Evolutionary conservation across 1,284 basidiomycete genomes (phyloP).

Genomic region (Pascua guehoae): DNA sequence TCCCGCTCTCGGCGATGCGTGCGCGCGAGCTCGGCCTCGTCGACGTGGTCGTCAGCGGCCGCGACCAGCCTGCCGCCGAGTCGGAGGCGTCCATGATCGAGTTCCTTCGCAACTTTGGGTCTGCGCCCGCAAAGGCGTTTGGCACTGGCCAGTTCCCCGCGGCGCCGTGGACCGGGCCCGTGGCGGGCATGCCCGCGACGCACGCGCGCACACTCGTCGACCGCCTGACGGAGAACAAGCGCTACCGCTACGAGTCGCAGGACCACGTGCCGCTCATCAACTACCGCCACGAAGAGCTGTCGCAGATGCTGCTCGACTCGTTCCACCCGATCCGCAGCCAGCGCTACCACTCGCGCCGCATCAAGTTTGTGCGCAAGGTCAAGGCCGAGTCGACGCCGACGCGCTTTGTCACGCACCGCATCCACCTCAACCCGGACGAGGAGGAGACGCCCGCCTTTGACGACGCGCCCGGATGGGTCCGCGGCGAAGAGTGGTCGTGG

Average conservation of each 20-base stretch:
- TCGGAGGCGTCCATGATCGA: conserved; percentile 23
- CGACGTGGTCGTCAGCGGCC: conserved; percentile 34
- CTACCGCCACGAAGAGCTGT: conserved; percentile 50
- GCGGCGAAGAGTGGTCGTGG: conserved; percentile 47
- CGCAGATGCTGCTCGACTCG: conserved; percentile 52
- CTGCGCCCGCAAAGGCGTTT: conserved; percentile 8
- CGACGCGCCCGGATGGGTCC: conserved; percentile 39
- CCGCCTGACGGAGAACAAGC: conserved; percentile 38
- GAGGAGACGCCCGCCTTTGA: conserved; percentile 46
- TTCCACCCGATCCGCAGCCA: conserved; percentile 49
- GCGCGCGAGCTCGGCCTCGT: conserved; percentile 38
- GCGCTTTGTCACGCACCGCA: conserved; percentile 45
- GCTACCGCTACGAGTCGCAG: conserved; percentile 27
- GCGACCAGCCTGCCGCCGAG: conserved; percentile 16
- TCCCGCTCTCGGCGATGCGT: conserved; percentile 45
- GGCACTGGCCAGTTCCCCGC: conserved; percentile 14
- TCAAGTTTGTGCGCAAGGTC: conserved; percentile 52
- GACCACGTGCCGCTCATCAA: conserved; percentile 32
- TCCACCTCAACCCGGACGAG: conserved; percentile 36
- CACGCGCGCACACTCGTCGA: conserved; percentile 17
- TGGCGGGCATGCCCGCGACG: not conserved
- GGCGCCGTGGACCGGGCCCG: conserved; percentile 23
- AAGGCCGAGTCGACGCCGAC: conserved; percentile 44
- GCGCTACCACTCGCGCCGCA: conserved; percentile 49
- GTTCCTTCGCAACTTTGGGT: conserved; percentile 21